Conservation (phyloP, 169 alveolate genomes). For the Plasmodium sp. region DNA sequence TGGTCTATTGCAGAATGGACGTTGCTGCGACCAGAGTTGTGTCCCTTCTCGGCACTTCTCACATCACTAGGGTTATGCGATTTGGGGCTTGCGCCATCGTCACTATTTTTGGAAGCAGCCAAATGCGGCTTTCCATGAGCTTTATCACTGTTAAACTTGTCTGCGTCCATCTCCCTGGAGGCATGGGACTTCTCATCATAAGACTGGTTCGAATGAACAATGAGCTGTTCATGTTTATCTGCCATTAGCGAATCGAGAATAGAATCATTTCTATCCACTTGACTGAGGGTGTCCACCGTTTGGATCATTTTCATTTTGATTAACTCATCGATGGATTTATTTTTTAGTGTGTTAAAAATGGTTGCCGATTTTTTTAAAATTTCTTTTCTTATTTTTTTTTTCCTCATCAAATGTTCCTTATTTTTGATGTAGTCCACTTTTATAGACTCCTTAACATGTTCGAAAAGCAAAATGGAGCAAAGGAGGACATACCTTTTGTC, state of each 20-base stretch:
- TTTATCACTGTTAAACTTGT: neutral
- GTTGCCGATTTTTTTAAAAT: conserved; percentile 64
- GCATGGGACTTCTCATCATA: neutral
- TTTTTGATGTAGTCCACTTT: conserved; percentile 62
- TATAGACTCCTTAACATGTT: conserved; percentile 43
- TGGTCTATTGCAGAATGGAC: neutral
- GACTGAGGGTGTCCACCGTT: conserved; percentile 30
- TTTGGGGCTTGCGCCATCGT: neutral
- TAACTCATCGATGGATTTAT: conserved; percentile 65
- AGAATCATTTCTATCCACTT: conserved; percentile 11
- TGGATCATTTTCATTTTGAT: conserved; percentile 62
- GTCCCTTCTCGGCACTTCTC: neutral
- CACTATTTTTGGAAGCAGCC: neutral
- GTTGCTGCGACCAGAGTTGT: neutral
- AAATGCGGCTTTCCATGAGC: neutral
- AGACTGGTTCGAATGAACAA: neutral
- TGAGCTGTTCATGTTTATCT: conserved; percentile 11
- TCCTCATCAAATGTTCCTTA: conserved; percentile 53
- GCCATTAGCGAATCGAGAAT: conserved; percentile 3
- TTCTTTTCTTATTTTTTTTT: conserved; percentile 73
- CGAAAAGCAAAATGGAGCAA: conserved; percentile 46
- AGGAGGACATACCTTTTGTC: conserved; percentile 18
- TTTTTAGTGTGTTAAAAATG: conserved; percentile 63
- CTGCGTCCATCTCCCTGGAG: neutral
- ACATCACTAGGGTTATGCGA: neutral